Conservation (phyloP, 2,329 filamentous ascomycete genomes). For the Trichoderma sp. region DNA sequence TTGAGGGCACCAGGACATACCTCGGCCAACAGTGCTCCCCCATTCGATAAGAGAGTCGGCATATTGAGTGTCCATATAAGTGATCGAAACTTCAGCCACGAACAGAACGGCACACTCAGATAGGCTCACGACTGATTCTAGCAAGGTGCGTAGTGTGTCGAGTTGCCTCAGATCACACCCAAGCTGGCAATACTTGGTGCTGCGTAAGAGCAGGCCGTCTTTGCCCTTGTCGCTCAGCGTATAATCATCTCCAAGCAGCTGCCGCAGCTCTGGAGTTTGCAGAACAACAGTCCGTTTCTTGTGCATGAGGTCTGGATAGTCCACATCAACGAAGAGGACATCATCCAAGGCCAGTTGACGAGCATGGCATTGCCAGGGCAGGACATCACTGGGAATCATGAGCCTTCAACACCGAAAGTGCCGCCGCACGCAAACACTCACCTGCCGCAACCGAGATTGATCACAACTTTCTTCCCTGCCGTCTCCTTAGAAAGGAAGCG, state of each 20-base stretch:
- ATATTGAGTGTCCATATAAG: slow-evolving; percentile 77
- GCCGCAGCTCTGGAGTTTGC: slow-evolving; percentile 59
- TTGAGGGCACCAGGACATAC: slow-evolving; percentile 48
- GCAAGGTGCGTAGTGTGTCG: slow-evolving; percentile 57
- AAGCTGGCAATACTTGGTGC: slow-evolving; percentile 73
- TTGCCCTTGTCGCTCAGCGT: slow-evolving; percentile 44
- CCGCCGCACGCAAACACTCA: slow-evolving; percentile 50
- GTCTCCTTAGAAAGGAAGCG: slow-evolving; percentile 65
- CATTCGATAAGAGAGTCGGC: slow-evolving; percentile 76
- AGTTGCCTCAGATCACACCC: slow-evolving; percentile 80
- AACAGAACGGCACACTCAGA: slow-evolving; percentile 69
- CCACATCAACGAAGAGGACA: slow-evolving; percentile 78
- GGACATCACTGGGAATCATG: slow-evolving; percentile 68
- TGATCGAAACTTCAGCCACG: slow-evolving; percentile 86
- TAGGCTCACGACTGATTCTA: slow-evolving; percentile 62
- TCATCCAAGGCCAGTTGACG: slow-evolving; percentile 60
- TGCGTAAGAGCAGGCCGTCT: slow-evolving; percentile 60
- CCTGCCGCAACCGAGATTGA: slow-evolving; percentile 91
- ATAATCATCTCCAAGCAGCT: slow-evolving; percentile 40
- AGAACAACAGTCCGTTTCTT: slow-evolving; percentile 72
- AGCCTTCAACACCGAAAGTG: neutral
- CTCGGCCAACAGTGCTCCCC: slow-evolving; percentile 70
- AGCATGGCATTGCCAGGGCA: slow-evolving; percentile 80
- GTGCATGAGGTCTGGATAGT: slow-evolving; percentile 78
- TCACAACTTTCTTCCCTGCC: slow-evolving; percentile 67